phyloP scores from a whole-genome alignment of 495 filamentous ascomycete genomes.

The Neurospora sp. region DNA sequence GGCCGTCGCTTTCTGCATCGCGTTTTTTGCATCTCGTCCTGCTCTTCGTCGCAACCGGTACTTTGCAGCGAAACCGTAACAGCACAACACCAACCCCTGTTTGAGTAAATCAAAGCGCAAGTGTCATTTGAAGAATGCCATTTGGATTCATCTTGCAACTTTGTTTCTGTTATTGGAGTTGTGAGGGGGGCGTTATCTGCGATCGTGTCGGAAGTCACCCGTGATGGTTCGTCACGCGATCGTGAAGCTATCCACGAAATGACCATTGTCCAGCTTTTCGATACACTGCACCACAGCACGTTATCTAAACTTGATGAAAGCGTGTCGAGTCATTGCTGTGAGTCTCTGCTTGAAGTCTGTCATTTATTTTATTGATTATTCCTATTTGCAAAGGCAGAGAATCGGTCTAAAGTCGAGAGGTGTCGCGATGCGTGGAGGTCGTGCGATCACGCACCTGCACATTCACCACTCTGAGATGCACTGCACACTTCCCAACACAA shows the following conservation, averaged over 20 bases:
- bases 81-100: conserved; percentile 21
- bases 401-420: background rate
- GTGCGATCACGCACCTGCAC: background rate
- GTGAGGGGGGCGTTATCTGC: background rate
- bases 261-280: background rate
- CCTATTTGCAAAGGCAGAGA: background rate
- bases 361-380: background rate
- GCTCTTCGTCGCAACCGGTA: conserved; percentile 6
- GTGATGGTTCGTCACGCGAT: conserved; percentile 7
- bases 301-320: background rate
- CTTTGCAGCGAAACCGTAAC: conserved; percentile 26
- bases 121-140: conserved; percentile 13
- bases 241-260: conserved; percentile 34
- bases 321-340: background rate
- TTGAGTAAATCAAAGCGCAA: conserved; percentile 8
- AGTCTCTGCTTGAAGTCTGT: background rate
- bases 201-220: conserved; percentile 14
- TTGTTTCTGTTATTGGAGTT: conserved; percentile 2
- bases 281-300: background rate
- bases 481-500: background rate
- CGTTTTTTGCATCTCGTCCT: conserved; percentile 19
- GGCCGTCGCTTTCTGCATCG: conserved; percentile 8
- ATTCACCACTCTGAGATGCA: background rate
- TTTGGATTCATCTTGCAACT: conserved; percentile 11
- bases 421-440: background rate